These are phyloP conservation scores for Quercus suber DNA, from an alignment of 306 rosid genomes.

Conservation along the genomic window DNA sequence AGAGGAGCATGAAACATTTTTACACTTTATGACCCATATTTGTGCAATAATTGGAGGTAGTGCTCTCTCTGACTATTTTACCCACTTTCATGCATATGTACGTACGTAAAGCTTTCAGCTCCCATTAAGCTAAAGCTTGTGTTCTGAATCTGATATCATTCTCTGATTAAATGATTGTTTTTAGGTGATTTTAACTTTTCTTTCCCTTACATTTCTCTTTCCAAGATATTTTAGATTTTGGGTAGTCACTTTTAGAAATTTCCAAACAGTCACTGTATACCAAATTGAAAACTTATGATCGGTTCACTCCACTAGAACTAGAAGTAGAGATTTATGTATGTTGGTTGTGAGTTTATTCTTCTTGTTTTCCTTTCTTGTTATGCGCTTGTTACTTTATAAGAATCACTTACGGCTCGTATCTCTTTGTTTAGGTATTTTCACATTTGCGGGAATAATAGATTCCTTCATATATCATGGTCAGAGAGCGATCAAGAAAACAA, in stretches of 20 bases:
- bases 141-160: not conserved
- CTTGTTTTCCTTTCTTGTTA: not conserved
- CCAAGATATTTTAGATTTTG: not conserved
- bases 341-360: not conserved
- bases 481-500: conserved; percentile 66
- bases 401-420: conserved; percentile 15
- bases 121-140: not conserved
- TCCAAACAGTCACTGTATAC: not conserved
- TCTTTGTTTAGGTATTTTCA: conserved; percentile 59
- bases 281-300: no score
- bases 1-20: conserved; percentile 72
- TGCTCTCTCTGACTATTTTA: not conserved
- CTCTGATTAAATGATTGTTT: not conserved
- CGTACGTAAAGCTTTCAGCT: not conserved
- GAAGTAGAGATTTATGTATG: not conserved
- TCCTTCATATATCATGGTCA: conserved; percentile 70
- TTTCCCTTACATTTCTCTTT: not conserved
- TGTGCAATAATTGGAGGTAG: conserved; percentile 94
- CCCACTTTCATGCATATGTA: not conserved
- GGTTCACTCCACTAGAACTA: no score
- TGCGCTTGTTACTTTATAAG: not conserved
- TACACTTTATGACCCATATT: conserved; percentile 79
- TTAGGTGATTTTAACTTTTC: not conserved
- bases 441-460: conserved; percentile 76
- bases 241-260: not conserved